Base-by-base conservation (phyloP, 768 basidiomycete genomes). In the Mycena vulgaris region DNA sequence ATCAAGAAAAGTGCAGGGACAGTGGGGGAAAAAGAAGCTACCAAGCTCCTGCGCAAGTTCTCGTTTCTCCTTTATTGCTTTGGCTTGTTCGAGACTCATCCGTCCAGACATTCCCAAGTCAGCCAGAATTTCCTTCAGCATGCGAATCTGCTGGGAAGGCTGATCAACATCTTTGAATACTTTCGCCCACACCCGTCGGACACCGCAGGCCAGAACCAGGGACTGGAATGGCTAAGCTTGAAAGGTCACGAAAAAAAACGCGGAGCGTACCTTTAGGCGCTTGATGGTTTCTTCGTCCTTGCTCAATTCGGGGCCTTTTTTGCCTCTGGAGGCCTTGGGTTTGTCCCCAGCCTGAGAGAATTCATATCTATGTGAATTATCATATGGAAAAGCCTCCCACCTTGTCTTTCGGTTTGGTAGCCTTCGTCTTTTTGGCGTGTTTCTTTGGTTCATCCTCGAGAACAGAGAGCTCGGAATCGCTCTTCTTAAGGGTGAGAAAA, bases 41-140 rank as follows among this genome's bases (percentile, higher is more conserved):
- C 95, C 87, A 23, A 96, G 85, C 76, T 96, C 95, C 68, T 94
- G 84, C 27, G 88, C 92, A 8, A 95, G 78, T 77, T 96, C 96
- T 51, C 95, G 84, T 75, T 88, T 88, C 78, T 84, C 88, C 69
- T 87, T 92, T 74, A 97, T 92, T 4, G 84, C 82, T 74, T 89
- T 93, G 5, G 95, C 96, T 80, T 96, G 92, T 61, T 94, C 95
- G 75, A 95, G 74, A 69, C 89, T 95, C 75, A 91, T 83, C 27
- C 92, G 87, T 1, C 93, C 93, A 0, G 84, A 88, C 94, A 96
- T 97, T 1, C 95, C 95, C 33, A 96, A 84, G 5, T 91, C 92
- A 28, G 83, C 76, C 10, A 96, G 84, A 16, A 93, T 90, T 66
- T 87, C 83, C 64, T 88, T 89, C 37, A 95, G 84, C 45, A 87